Conservation (phyloP, 2,329 filamentous ascomycete genomes). For the Aspergillus sp. region DNA sequence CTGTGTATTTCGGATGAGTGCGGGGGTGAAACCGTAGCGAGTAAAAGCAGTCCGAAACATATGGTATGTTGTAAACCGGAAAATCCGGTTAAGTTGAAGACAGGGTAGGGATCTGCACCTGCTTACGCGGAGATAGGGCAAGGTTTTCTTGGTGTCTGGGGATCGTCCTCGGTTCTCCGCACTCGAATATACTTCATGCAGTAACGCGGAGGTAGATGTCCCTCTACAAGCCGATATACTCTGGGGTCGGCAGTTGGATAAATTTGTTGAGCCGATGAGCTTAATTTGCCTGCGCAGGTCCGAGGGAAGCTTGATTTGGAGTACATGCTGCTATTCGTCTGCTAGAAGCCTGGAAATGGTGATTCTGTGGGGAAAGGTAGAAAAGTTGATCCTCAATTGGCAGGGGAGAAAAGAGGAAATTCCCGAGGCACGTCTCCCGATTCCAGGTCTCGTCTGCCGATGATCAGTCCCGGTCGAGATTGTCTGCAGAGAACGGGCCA, state of each 20-base stretch:
- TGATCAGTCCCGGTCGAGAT: constrained; percentile 1
- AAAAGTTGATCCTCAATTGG: background rate
- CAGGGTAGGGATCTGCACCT: background rate
- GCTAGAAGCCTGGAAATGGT: background rate
- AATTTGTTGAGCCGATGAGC: constrained; percentile 2
- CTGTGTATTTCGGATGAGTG: background rate
- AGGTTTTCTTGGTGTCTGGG: background rate
- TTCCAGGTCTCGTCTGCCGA: constrained; percentile 5
- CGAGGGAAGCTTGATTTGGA: background rate
- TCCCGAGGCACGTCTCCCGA: constrained; percentile 4
- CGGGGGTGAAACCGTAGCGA: too few species aligned
- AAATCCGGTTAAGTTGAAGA: background rate
- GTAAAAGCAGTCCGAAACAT: background rate
- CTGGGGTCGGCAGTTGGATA: constrained; percentile 1
- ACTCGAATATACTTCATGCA: background rate
- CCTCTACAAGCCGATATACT: background rate
- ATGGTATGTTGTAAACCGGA: background rate
- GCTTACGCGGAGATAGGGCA: background rate
- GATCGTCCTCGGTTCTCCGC: constrained; percentile 5
- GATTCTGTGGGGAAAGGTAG: background rate
- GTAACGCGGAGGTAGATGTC: background rate
- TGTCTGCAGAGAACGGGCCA: background rate
- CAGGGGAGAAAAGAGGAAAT: background rate
- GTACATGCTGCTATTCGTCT: background rate
- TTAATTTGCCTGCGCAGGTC: background rate